Percentiles rank a stretch among this genome's conserved stretches.
Conservation (phyloP, 2,329 filamentous ascomycete species). For the Microascus cirrosus region DNA sequence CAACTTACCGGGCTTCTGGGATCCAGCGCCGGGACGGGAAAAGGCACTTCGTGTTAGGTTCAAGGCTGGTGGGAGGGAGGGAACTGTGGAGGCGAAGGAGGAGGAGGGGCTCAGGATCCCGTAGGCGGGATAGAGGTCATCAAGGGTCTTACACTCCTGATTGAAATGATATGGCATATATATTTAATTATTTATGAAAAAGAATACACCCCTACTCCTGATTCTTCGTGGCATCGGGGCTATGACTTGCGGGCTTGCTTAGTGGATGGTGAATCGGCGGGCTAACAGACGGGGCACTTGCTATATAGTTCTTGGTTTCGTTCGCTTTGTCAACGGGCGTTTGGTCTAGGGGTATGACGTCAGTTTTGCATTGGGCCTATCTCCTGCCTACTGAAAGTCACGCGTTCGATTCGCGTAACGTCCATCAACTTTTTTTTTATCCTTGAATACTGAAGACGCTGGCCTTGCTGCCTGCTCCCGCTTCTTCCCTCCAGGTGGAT, state of each 20-base stretch:
- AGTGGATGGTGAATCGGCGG: not conserved
- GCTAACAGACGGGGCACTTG: not conserved
- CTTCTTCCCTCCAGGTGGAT: no score
- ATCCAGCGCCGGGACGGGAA: slow-evolving; percentile 28
- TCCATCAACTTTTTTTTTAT: slow-evolving; percentile 2
- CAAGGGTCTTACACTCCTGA: not conserved
- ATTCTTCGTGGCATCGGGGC: not conserved
- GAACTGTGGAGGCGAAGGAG: slow-evolving; percentile 12
- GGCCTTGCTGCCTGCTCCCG: not conserved
- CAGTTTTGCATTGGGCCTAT: slow-evolving; percentile 5
- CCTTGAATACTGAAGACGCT: not conserved
- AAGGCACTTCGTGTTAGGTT: slow-evolving; percentile 37
- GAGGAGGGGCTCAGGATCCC: slow-evolving; percentile 1
- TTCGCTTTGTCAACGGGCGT: slow-evolving; percentile 2
- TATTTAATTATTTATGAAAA: not conserved
- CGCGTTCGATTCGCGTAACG: slow-evolving; percentile 6
- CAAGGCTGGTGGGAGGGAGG: slow-evolving; percentile 24
- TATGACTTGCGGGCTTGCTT: not conserved
- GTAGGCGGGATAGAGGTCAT: not conserved
- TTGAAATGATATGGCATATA: not conserved
- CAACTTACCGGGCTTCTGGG: slow-evolving; percentile 37
- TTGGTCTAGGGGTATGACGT: slow-evolving; percentile 7
- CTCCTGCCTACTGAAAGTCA: slow-evolving; percentile 5
- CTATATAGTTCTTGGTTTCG: not conserved
- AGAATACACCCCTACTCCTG: not conserved